Evolutionary conservation across 331 rosid species (phyloP).

Genomic region (Arachis monticola): DNA sequence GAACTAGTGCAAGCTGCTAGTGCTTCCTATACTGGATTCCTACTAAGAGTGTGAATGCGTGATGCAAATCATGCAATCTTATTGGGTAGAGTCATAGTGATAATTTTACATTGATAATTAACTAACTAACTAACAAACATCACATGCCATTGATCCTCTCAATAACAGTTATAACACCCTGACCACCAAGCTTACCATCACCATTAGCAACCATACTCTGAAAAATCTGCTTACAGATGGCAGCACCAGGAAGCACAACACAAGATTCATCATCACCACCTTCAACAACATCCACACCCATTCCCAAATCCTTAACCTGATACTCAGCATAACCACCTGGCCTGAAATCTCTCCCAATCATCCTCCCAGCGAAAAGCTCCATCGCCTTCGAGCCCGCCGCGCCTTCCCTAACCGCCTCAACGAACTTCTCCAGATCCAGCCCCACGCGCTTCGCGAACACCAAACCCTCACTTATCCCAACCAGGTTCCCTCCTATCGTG

Average conservation of each 20-base stretch:
- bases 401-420: conserved; percentile 64
- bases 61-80: too few relatives aligned
- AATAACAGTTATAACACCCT: conserved; percentile 73
- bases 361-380: conserved; percentile 79
- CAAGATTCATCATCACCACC: conserved; percentile 46
- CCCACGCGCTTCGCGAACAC: conserved; percentile 78
- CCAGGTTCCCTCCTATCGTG: conserved; percentile 53
- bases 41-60: too few relatives aligned
- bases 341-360: conserved; percentile 62
- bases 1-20: too few relatives aligned
- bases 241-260: conserved; percentile 80
- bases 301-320: conserved; percentile 84
- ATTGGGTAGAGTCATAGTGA: too few relatives aligned
- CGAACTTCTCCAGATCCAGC: conserved; percentile 54
- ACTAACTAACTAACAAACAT: not conserved
- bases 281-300: conserved; percentile 74
- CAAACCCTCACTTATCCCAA: conserved; percentile 81
- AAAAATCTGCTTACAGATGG: conserved; percentile 67
- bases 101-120: too few relatives aligned
- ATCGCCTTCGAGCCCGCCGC: conserved; percentile 67
- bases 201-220: conserved; percentile 83
- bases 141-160: conserved; percentile 65
- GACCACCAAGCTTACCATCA: conserved; percentile 72
- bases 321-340: conserved; percentile 79
- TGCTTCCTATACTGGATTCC: too few relatives aligned